A percentile compares a stretch with the other conserved stretches of the same genome.
Evolutionary conservation across 345 rosid species (phyloP).

Genomic region (Eucalyptus marginata): DNA sequence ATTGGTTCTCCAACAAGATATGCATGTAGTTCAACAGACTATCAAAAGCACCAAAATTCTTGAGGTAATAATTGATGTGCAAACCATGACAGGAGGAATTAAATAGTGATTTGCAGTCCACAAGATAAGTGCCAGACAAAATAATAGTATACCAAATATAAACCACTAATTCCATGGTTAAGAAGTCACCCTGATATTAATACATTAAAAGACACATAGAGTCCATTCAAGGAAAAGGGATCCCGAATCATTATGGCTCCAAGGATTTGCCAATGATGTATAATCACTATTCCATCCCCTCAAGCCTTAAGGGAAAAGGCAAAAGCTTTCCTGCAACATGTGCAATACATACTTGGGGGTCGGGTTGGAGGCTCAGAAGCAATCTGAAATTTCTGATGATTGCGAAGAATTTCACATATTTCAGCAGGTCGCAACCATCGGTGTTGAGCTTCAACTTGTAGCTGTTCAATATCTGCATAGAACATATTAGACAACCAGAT

Average conservation of each 20-base stretch:
- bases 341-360: slow-evolving; percentile 60
- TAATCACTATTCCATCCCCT: neutral
- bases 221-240: neutral
- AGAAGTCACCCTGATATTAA: neutral
- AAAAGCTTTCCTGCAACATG: neutral
- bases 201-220: neutral
- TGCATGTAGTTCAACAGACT: neutral
- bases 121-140: neutral
- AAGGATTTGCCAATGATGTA: neutral
- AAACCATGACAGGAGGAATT: neutral
- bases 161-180: neutral
- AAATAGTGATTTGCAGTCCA: neutral
- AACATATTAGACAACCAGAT: neutral
- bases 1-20: neutral
- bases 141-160: neutral
- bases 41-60: neutral
- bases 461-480: slow-evolving; percentile 20
- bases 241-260: neutral
- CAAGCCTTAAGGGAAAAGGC: neutral
- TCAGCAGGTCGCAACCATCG: slow-evolving; percentile 96
- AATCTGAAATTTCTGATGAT: slow-evolving; percentile 67
- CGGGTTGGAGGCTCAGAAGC: slow-evolving; percentile 58
- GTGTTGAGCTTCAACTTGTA: slow-evolving; percentile 61
- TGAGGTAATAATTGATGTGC: neutral
- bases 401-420: slow-evolving; percentile 87